Evolutionary conservation across 2,329 filamentous ascomycete species (phyloP).

Genomic region (Verticillium longisporum): DNA sequence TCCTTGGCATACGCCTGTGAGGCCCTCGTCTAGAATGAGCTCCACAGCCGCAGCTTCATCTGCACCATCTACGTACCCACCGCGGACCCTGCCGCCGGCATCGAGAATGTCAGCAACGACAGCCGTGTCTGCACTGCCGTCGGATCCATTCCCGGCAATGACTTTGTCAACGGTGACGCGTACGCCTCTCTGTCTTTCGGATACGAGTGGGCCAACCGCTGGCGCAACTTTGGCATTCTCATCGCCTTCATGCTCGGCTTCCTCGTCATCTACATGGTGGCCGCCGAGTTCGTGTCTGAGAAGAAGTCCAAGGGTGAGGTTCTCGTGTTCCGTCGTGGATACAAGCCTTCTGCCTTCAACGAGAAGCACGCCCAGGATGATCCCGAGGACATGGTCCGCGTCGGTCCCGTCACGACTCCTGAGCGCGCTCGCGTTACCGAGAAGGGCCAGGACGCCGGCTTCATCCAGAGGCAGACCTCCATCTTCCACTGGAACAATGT

Average conservation of each 20-base stretch:
- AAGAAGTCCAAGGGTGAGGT: conserved; percentile 55
- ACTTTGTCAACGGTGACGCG: conserved; percentile 34
- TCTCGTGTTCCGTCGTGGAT: conserved; percentile 48
- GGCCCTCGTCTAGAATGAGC: conserved; percentile 77
- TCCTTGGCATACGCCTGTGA: conserved; percentile 78
- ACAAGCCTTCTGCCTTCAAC: conserved; percentile 1
- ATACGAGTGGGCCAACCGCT: conserved; percentile 41
- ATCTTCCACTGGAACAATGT: conserved; percentile 84
- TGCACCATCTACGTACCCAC: conserved; percentile 42
- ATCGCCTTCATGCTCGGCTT: conserved; percentile 43
- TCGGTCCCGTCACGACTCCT: conserved; percentile 42
- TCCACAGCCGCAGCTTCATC: conserved; percentile 54
- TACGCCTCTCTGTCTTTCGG: conserved; percentile 40
- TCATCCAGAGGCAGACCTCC: conserved; percentile 54
- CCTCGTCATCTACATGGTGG: conserved; percentile 38
- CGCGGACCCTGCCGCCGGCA: conserved; percentile 11
- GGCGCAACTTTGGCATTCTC: conserved; percentile 52
- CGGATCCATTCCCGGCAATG: conserved; percentile 39
- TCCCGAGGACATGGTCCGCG: conserved; percentile 40
- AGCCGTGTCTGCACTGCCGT: conserved; percentile 39
- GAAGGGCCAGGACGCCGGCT: conserved; percentile 30
- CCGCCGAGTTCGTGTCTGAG: conserved; percentile 35
- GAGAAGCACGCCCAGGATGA: conserved; percentile 38
- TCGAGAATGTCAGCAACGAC: conserved; percentile 14
- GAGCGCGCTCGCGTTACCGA: conserved; percentile 27